Conservation (phyloP, 441 rosid species). For the Euphorbia corollata region DNA sequence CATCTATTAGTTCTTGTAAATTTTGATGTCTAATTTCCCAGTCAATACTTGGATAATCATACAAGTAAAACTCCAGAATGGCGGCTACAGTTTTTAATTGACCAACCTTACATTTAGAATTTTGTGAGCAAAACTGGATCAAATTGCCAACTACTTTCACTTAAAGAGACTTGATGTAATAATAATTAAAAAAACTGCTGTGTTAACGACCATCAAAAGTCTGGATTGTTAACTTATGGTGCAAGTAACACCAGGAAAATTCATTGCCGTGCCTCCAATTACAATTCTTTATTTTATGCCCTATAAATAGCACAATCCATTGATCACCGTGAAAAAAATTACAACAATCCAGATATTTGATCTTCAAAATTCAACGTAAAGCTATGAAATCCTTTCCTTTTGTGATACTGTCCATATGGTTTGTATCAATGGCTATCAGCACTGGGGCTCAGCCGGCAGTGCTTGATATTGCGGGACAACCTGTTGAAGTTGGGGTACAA, state of each 20-base stretch:
- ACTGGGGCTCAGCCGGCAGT: constrained; percentile 8
- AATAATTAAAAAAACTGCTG: neutral
- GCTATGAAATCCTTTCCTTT: neutral
- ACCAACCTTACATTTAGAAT: neutral
- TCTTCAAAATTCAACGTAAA: neutral
- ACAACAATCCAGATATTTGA: neutral
- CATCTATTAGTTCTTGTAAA: neutral
- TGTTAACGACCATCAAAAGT: neutral
- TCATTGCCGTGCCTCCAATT: neutral
- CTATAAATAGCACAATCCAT: neutral
- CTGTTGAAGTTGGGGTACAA: constrained; percentile 2
- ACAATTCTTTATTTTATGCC: neutral
- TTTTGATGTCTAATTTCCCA: neutral
- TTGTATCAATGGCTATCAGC: neutral
- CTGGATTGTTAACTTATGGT: neutral
- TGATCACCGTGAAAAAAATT: neutral
- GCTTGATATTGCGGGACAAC: neutral
- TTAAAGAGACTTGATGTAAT: neutral
- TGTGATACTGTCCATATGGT: neutral
- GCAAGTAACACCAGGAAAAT: neutral
- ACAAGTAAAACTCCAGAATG: neutral
- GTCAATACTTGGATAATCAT: neutral
- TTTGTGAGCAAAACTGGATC: neutral
- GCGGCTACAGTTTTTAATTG: neutral
- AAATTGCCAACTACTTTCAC: neutral